Conservation (phyloP, 306 rosid genomes). For the Vigna mungo region DNA sequence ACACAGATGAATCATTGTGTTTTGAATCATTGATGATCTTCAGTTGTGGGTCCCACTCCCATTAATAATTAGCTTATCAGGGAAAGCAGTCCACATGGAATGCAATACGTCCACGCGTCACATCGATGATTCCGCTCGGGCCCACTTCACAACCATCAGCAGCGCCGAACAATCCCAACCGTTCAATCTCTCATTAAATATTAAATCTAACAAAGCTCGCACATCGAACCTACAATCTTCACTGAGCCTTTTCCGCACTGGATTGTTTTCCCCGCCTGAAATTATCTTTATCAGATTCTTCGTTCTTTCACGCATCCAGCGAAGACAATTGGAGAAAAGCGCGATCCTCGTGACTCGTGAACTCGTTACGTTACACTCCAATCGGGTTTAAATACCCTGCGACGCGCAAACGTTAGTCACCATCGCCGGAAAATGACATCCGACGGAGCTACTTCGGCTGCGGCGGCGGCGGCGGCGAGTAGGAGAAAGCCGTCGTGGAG, state of each 20-base stretch:
- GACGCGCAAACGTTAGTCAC: conserved; percentile 27
- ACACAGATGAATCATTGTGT: conserved; percentile 14
- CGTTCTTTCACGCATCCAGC: conserved; percentile 57
- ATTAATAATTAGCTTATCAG: conserved; percentile 55
- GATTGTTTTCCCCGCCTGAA: not conserved
- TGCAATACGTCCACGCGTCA: conserved; percentile 49
- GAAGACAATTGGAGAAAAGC: conserved; percentile 46
- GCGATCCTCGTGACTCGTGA: conserved; percentile 67
- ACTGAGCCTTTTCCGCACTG: not conserved
- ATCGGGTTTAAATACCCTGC: conserved; percentile 54
- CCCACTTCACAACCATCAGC: not conserved
- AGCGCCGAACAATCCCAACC: conserved; percentile 16
- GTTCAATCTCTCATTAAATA: not conserved
- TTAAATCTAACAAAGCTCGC: not conserved
- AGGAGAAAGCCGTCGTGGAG: conserved; percentile 91
- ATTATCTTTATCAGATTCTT: conserved; percentile 43
- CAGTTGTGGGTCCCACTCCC: conserved; percentile 17
- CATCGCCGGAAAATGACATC: conserved; percentile 71
- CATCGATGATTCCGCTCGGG: conserved; percentile 3
- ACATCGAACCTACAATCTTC: not conserved
- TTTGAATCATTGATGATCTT: conserved; percentile 28
- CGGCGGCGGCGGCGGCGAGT: conserved; percentile 44
- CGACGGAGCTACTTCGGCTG: conserved; percentile 74
- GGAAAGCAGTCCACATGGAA: conserved; percentile 41
- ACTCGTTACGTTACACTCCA: not conserved